Conservation (phyloP, 306 rosid genomes). For the Cucumis hystrix region DNA sequence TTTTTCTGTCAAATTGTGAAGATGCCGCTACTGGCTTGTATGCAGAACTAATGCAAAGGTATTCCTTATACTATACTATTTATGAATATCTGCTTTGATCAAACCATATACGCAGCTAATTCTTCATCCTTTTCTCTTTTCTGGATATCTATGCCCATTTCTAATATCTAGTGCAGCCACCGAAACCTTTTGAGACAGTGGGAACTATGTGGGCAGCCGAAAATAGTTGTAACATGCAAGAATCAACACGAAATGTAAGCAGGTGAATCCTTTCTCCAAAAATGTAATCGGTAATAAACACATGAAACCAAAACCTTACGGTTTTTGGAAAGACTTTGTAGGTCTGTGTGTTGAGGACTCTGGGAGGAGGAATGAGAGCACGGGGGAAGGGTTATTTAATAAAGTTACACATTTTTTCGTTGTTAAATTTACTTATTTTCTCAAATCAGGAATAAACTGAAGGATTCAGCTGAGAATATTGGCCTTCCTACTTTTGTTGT, state of each 20-base stretch:
- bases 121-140: background rate
- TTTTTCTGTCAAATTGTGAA: slow-evolving; percentile 18
- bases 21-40: slow-evolving; percentile 93
- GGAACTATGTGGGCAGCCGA: slow-evolving; percentile 85
- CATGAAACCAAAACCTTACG: background rate
- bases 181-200: slow-evolving; percentile 68
- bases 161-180: slow-evolving; percentile 27
- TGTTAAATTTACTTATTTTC: background rate
- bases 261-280: slow-evolving; percentile 13
- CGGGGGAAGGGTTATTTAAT: background rate
- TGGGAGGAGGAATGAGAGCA: background rate
- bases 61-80: background rate
- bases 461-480: slow-evolving; percentile 57
- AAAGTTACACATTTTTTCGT: background rate
- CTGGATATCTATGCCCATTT: background rate
- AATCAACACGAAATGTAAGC: slow-evolving; percentile 87
- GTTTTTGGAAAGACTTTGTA: slow-evolving; percentile 3
- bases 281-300: background rate
- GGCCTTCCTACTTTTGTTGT: slow-evolving; percentile 90
- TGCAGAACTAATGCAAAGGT: slow-evolving; percentile 72
- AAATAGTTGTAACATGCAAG: slow-evolving; percentile 78
- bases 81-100: background rate
- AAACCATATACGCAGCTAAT: background rate
- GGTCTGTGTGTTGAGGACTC: background rate
- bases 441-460: slow-evolving; percentile 61